A percentile compares a stretch with the other conserved stretches of the same genome.
These are phyloP conservation scores for Boletellus emodensis DNA, from an alignment of 768 basidiomycete genomes.

Conservation along the genomic window DNA sequence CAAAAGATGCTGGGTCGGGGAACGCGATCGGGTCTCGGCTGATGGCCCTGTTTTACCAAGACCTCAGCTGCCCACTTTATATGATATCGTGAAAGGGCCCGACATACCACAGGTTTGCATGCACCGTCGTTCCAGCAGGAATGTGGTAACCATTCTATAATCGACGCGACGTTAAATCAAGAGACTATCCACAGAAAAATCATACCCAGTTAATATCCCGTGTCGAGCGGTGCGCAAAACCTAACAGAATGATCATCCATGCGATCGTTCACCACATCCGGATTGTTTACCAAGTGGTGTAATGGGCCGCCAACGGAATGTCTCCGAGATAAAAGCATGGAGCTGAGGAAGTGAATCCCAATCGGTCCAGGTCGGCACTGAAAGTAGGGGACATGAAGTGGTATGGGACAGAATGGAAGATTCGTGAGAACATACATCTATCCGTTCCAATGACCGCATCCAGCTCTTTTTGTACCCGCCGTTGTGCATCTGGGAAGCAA, in stretches of 20 bases:
- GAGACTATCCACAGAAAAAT: conserved; percentile 24
- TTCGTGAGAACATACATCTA: conserved; percentile 12
- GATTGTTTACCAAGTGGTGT: conserved; percentile 19
- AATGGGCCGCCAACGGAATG: conserved; percentile 37
- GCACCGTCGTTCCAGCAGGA: conserved; percentile 22
- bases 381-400: background rate
- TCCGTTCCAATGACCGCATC: conserved; percentile 46
- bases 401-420: background rate
- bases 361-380: conserved; percentile 38
- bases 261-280: no score
- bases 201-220: conserved; percentile 59
- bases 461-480: conserved; percentile 48
- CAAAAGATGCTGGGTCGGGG: conserved; percentile 53
- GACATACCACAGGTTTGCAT: conserved; percentile 21
- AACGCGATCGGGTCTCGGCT: conserved; percentile 53
- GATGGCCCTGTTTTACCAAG: conserved; percentile 37
- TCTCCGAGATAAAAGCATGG: conserved; percentile 36
- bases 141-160: conserved; percentile 19
- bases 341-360: conserved; percentile 32
- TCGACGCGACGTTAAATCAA: conserved; percentile 1
- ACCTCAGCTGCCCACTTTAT: background rate
- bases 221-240: conserved; percentile 60
- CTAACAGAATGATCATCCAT: background rate
- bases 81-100: background rate
- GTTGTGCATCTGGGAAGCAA: conserved; percentile 48